Evolutionary conservation across 1,139 yeast genomes (phyloP).

Genomic region (Saccharomycopsis crataegensis): DNA sequence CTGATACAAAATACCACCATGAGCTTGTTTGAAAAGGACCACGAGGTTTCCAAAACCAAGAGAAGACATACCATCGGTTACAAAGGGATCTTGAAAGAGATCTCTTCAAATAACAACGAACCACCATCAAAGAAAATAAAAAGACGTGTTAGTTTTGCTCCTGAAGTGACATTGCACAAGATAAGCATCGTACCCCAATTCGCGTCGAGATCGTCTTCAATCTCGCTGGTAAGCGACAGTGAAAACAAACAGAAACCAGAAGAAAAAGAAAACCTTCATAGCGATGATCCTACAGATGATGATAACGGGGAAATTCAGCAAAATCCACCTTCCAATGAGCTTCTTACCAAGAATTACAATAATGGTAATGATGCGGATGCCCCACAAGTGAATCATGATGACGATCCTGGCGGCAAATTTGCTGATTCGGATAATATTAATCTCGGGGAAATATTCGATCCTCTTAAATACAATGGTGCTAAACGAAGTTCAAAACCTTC

Average conservation of each 20-base stretch:
- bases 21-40: not conserved
- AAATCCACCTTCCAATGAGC: not conserved
- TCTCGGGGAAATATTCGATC: no score
- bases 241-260: slow-evolving; percentile 2
- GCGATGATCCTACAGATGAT: not conserved
- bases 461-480: no score
- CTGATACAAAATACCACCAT: no score
- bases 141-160: slow-evolving; percentile 68
- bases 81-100: slow-evolving; percentile 17
- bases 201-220: not conserved
- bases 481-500: no score
- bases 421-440: no score
- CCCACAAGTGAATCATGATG: no score
- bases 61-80: slow-evolving; percentile 19
- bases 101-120: slow-evolving; percentile 1
- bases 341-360: not conserved
- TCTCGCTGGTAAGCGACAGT: not conserved
- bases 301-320: not conserved
- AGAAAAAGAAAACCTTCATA: not conserved
- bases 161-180: slow-evolving; percentile 67
- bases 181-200: slow-evolving; percentile 41
- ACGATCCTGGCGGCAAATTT: no score
- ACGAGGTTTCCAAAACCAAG: slow-evolving; percentile 3
- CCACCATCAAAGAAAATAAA: slow-evolving; percentile 20
- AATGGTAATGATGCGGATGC: not conserved